A percentile compares a stretch with the other conserved stretches of the same genome.
These are phyloP conservation scores for Parmales sp. DNA, from an alignment of 108 stramenopile species.

Conservation along the genomic window DNA sequence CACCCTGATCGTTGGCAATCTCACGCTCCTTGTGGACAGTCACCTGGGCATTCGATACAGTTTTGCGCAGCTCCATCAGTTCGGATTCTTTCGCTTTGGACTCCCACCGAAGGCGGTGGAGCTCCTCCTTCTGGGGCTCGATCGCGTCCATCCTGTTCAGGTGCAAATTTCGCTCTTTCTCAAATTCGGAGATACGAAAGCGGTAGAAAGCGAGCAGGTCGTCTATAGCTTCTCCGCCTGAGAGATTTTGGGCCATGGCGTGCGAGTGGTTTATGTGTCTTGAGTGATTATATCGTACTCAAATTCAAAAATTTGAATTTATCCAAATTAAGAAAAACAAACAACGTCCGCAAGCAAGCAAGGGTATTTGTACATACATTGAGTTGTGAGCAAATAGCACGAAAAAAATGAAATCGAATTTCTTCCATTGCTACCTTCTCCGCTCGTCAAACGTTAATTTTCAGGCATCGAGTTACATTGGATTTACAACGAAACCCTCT, in stretches of 20 bases:
- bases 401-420: too few species aligned
- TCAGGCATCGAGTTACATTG: not conserved
- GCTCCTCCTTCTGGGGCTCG: conserved; percentile 9
- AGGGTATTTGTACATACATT: too few species aligned
- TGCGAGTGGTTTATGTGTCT: too few species aligned
- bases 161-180: not conserved
- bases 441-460: not conserved
- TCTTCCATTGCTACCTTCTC: not conserved
- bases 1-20: not conserved
- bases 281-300: too few species aligned
- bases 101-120: not conserved
- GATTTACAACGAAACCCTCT: not conserved
- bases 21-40: not conserved
- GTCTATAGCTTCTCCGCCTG: too few species aligned
- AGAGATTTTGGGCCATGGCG: too few species aligned
- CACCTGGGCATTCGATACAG: not conserved
- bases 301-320: too few species aligned
- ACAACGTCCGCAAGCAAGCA: too few species aligned
- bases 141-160: not conserved
- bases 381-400: too few species aligned
- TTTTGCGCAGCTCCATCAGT: not conserved
- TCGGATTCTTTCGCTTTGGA: not conserved
- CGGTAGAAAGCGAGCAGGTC: too few species aligned
- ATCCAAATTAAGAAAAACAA: too few species aligned
- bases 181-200: too few species aligned